Conservation (phyloP, 2,329 filamentous ascomycete genomes). For the Bipolaris bicolor region DNA sequence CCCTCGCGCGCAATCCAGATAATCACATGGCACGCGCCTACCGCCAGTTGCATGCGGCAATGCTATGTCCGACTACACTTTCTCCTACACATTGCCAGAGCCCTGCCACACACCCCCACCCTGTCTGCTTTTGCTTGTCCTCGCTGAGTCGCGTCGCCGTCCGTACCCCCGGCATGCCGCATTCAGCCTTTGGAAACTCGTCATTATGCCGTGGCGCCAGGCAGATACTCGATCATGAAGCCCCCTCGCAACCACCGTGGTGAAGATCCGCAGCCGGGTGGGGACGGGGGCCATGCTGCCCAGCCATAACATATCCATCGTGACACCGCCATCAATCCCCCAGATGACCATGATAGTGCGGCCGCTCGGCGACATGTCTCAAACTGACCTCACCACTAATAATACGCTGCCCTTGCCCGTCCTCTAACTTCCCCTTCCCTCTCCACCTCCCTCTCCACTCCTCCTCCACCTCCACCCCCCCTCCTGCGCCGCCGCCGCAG, state of each 20-base stretch:
- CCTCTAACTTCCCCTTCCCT: conserved; percentile 11
- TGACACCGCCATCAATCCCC: conserved; percentile 28
- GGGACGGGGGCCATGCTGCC: conserved; percentile 13
- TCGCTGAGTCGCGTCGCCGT: background rate
- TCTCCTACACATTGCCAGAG: background rate
- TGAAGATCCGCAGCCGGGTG: conserved; percentile 13
- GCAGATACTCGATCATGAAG: background rate
- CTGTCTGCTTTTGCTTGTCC: conserved; percentile 2
- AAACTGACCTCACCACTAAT: conserved; percentile 20
- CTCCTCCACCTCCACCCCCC: background rate
- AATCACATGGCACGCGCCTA: conserved; percentile 19
- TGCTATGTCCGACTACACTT: background rate
- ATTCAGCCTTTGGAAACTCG: conserved; percentile 6
- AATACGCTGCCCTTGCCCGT: conserved; percentile 1
- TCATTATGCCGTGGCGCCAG: background rate
- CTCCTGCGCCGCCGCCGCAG: background rate
- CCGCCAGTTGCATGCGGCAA: conserved; percentile 8
- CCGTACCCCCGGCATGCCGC: background rate
- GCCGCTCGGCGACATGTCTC: conserved; percentile 18
- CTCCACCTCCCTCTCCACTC: background rate
- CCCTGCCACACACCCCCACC: background rate
- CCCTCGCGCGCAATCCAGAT: conserved; percentile 9
- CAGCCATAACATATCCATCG: conserved; percentile 24
- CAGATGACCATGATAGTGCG: conserved; percentile 34
- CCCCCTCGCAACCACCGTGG: background rate